These are phyloP conservation scores for Taiwanofungus camphoratus DNA, from an alignment of 1,284 basidiomycete genomes.

Conservation along the genomic window DNA sequence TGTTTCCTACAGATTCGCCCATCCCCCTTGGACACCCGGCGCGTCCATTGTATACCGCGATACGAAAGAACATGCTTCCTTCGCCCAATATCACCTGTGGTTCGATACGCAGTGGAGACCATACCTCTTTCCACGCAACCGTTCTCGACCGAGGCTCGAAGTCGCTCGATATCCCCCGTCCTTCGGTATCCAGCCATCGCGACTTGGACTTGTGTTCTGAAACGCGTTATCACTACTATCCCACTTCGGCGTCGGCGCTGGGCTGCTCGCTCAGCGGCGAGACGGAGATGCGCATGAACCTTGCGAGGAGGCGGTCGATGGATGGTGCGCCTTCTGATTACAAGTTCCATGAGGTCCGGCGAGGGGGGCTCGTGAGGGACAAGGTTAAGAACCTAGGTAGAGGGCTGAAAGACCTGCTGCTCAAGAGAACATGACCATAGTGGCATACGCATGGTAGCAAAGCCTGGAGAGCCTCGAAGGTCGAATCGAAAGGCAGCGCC, in stretches of 20 bases:
- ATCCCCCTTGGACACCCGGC: slow-evolving; percentile 21
- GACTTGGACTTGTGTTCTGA: too few relatives aligned
- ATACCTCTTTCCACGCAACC: slow-evolving; percentile 21
- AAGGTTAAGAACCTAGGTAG: slow-evolving; percentile 38
- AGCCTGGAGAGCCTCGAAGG: too few relatives aligned
- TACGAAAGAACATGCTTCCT: slow-evolving; percentile 48
- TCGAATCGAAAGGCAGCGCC: too few relatives aligned
- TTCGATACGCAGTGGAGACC: slow-evolving; percentile 22
- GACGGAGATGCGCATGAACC: slow-evolving; percentile 50
- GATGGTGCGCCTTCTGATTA: slow-evolving; percentile 18
- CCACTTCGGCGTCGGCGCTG: slow-evolving; percentile 12
- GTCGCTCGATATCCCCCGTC: slow-evolving; percentile 21
- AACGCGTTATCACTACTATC: slow-evolving; percentile 10
- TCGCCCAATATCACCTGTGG: slow-evolving; percentile 32
- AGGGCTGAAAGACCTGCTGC: slow-evolving; percentile 37
- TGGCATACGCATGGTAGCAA: too few relatives aligned
- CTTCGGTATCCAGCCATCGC: slow-evolving; percentile 13
- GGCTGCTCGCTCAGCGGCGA: slow-evolving; percentile 49
- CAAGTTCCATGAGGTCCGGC: slow-evolving; percentile 13
- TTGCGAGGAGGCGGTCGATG: slow-evolving; percentile 37
- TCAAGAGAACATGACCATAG: slow-evolving; percentile 7
- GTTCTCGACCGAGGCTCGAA: slow-evolving; percentile 15
- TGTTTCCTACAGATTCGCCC: neutral
- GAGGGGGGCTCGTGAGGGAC: slow-evolving; percentile 21
- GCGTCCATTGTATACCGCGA: slow-evolving; percentile 59